Conservation (phyloP, 208 protist species). For the Crithidia thermophila region DNA sequence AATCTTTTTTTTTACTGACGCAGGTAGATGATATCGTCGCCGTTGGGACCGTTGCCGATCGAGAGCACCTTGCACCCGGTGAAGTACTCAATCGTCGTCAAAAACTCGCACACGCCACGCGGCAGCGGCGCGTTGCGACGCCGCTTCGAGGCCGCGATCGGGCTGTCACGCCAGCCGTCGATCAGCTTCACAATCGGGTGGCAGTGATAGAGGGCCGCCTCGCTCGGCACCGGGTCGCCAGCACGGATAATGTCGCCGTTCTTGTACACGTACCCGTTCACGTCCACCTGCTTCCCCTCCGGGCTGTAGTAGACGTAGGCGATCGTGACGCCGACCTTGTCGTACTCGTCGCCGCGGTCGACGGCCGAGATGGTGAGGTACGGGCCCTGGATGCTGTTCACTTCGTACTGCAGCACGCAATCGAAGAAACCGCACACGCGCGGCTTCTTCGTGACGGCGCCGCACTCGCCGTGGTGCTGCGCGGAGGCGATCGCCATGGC, state of each 20-base stretch:
- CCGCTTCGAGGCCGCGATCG: slow-evolving; percentile 71
- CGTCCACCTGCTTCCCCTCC: slow-evolving; percentile 46
- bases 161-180: slow-evolving; percentile 78
- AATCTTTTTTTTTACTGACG: slow-evolving; percentile 44
- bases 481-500: slow-evolving; percentile 88
- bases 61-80: slow-evolving; percentile 85
- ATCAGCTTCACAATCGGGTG: slow-evolving; percentile 90
- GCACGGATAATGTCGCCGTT: slow-evolving; percentile 91
- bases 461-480: slow-evolving; percentile 87
- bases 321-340: slow-evolving; percentile 86
- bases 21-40: slow-evolving; percentile 90
- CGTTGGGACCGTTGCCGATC: slow-evolving; percentile 91
- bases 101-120: slow-evolving; percentile 72
- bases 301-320: slow-evolving; percentile 89
- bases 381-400: slow-evolving; percentile 89
- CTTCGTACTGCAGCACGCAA: slow-evolving; percentile 92
- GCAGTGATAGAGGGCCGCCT: slow-evolving; percentile 81
- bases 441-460: slow-evolving; percentile 90
- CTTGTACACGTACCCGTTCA: slow-evolving; percentile 79
- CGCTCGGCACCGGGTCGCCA: slow-evolving; percentile 85
- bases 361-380: slow-evolving; percentile 93
- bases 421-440: slow-evolving; percentile 92
- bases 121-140: slow-evolving; percentile 67
- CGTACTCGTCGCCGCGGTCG: slow-evolving; percentile 93
- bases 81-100: slow-evolving; percentile 88